These are phyloP conservation scores for Dendrobium officinale DNA, from an alignment of 106 monocot genomes.

Conservation along the genomic window DNA sequence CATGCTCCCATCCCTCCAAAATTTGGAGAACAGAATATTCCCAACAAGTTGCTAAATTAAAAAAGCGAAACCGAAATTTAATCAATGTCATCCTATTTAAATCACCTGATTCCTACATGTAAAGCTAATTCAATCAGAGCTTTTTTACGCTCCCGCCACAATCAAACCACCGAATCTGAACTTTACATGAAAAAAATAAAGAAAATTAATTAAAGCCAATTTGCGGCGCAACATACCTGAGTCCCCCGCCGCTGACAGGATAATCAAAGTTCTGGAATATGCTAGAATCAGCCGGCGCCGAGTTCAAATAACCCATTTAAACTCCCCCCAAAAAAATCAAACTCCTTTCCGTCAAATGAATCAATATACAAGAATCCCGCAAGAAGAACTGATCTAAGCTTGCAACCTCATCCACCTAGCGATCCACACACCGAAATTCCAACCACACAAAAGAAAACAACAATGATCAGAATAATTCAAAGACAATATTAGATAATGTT, in stretches of 20 bases:
- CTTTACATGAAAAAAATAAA: not conserved
- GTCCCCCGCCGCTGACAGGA: constrained; percentile 19
- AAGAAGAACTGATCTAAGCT: not conserved
- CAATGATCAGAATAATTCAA: not conserved
- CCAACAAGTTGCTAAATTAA: not conserved
- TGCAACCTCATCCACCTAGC: not conserved
- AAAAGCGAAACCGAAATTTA: not conserved
- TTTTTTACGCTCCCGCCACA: not conserved
- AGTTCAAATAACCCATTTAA: constrained; percentile 4
- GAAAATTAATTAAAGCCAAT: not conserved
- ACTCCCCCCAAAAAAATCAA: not conserved
- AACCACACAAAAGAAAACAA: not conserved
- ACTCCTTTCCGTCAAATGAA: not conserved
- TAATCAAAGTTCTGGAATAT: not conserved
- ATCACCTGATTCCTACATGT: not conserved
- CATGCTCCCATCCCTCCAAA: not conserved
- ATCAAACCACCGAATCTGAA: not conserved
- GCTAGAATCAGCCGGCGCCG: not conserved
- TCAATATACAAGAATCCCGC: not conserved
- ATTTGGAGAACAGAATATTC: not conserved
- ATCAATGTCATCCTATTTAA: not conserved
- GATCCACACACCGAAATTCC: constrained; percentile 1
- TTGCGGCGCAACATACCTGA: constrained; percentile 7
- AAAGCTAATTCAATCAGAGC: not conserved
- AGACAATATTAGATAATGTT: not conserved